Conservation (phyloP, 805 yeast genomes). For the Clavispora vitiphila region DNA sequence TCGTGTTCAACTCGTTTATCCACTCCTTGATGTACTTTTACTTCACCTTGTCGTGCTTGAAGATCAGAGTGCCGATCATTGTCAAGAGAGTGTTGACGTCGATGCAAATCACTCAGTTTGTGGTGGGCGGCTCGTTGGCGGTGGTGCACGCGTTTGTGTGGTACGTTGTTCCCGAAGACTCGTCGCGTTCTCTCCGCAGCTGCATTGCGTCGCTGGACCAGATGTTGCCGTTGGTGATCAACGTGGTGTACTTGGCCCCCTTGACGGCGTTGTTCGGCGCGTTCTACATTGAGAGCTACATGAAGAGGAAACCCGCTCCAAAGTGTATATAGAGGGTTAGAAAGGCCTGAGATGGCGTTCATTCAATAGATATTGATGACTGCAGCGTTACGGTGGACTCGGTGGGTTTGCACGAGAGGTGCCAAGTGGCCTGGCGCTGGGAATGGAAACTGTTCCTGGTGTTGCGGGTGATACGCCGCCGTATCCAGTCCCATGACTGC, state of each 20-base stretch:
- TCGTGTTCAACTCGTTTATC: conserved; percentile 73
- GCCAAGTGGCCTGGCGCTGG: no score
- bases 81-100: conserved; percentile 59
- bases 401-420: no score
- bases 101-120: conserved; percentile 64
- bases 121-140: conserved; percentile 67
- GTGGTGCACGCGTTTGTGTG: conserved; percentile 56
- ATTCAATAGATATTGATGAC: no score
- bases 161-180: conserved; percentile 47
- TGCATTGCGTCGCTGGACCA: conserved; percentile 58
- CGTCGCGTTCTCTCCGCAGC: conserved; percentile 24
- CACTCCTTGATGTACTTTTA: conserved; percentile 73
- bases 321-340: no score
- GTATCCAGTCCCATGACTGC: no score
- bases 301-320: conserved; percentile 21
- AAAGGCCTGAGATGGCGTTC: no score
- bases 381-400: no score
- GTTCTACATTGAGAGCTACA: conserved; percentile 58
- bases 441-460: no score
- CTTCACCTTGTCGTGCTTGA: conserved; percentile 55
- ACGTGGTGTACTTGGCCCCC: conserved; percentile 62
- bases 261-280: conserved; percentile 61
- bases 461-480: no score
- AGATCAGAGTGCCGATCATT: conserved; percentile 50
- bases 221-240: conserved; percentile 57